Conservation (phyloP, 371 early-diverging fungal genomes). For the Mortierella sp. region DNA sequence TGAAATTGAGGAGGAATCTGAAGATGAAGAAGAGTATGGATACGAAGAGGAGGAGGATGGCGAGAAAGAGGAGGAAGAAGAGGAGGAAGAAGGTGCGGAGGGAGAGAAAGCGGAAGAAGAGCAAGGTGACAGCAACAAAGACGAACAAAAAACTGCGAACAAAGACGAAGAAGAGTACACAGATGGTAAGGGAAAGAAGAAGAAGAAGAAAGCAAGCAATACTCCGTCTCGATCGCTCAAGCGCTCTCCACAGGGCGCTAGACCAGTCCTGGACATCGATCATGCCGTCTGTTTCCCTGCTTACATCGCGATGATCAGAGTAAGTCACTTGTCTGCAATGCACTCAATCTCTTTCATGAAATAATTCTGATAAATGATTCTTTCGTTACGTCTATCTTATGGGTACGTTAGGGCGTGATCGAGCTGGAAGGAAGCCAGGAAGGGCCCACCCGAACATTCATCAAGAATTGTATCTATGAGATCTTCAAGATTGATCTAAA, state of each 20-base stretch:
- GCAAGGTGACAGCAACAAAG: no score
- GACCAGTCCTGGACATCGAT: neutral
- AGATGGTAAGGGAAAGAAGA: neutral
- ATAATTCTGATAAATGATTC: no score
- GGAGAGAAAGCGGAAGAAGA: no score
- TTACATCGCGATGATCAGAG: constrained; percentile 18
- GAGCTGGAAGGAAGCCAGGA: neutral
- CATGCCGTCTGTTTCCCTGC: neutral
- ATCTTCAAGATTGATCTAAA: constrained; percentile 7
- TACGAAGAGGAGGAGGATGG: neutral
- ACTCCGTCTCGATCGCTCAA: no score
- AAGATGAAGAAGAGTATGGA: neutral
- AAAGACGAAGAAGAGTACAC: no score
- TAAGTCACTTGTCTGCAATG: neutral
- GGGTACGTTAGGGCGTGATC: constrained; percentile 12
- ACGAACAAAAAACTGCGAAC: no score
- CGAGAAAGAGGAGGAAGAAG: neutral
- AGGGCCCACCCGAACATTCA: constrained; percentile 8
- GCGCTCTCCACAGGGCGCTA: no score
- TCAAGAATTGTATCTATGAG: constrained; percentile 15
- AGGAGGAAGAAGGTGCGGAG: no score
- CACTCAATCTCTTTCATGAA: neutral
- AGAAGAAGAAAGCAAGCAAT: neutral
- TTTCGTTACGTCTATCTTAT: neutral
- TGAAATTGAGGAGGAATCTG: constrained; percentile 1